A percentile compares a stretch with the other conserved stretches of the same genome.
Evolutionary conservation across 345 rosid species (phyloP).

Genomic region (Salix suchowensis): DNA sequence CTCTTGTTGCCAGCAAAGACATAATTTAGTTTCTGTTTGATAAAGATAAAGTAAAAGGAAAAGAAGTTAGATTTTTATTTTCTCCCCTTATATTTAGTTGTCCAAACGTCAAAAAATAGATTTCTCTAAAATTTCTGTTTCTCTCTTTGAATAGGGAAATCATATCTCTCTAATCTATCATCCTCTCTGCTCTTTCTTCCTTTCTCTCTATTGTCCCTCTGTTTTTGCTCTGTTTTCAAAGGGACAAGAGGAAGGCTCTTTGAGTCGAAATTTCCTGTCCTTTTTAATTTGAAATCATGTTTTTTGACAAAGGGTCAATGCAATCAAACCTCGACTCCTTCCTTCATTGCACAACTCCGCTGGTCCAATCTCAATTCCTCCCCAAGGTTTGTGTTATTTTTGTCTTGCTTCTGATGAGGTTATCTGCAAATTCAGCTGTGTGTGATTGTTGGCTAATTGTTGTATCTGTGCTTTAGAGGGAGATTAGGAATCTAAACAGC

Average conservation of each 20-base stretch:
- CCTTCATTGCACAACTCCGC: conserved; percentile 78
- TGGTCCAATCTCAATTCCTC: conserved; percentile 70
- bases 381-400: conserved; percentile 56
- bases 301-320: conserved; percentile 51
- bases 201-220: conserved; percentile 9
- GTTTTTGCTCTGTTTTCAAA: conserved; percentile 19
- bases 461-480: conserved; percentile 44
- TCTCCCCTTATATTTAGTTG: conserved; percentile 49
- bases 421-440: background rate
- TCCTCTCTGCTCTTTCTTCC: conserved; percentile 18
- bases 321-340: conserved; percentile 82
- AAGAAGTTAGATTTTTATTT: conserved; percentile 11
- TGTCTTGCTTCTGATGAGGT: background rate
- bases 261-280: background rate
- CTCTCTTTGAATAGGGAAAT: conserved; percentile 30
- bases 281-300: conserved; percentile 41
- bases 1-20: background rate
- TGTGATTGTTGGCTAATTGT: background rate
- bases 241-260: conserved; percentile 22
- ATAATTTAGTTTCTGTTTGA: background rate
- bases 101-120: conserved; percentile 56
- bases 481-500: conserved; percentile 73
- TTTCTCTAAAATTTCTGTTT: conserved; percentile 23
- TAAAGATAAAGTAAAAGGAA: background rate
- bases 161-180: conserved; percentile 50